phyloP scores from a whole-genome alignment of 805 yeast species.

The Naumovozyma castellii region DNA sequence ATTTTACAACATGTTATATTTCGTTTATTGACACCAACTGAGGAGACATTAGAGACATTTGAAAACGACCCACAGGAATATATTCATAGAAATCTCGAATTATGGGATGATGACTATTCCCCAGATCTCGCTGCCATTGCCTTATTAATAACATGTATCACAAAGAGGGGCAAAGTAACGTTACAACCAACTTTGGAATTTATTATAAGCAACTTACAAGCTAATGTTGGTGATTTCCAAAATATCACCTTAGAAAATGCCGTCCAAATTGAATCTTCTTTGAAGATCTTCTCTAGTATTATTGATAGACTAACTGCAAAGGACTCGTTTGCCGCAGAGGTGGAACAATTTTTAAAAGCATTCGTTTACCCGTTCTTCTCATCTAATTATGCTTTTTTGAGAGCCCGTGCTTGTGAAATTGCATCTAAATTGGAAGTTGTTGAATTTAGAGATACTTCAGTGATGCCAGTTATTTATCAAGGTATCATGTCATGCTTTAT shows the following conservation, averaged over 20 bases:
- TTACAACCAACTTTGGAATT: conserved; percentile 54
- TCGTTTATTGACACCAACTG: conserved; percentile 65
- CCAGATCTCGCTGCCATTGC: conserved; percentile 77
- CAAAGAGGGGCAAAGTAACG: conserved; percentile 52
- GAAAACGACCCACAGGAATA: conserved; percentile 86
- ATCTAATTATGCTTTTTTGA: conserved; percentile 54
- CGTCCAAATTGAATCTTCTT: conserved; percentile 65
- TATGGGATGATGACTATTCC: conserved; percentile 49
- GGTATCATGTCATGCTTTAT: conserved; percentile 38
- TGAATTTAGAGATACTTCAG: conserved; percentile 36
- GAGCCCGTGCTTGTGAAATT: conserved; percentile 65
- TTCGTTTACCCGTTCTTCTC: conserved; percentile 65
- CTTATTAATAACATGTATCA: conserved; percentile 61
- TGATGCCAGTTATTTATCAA: conserved; percentile 33
- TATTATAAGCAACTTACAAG: conserved; percentile 41
- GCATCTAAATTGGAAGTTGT: conserved; percentile 56
- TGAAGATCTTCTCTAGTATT: conserved; percentile 70
- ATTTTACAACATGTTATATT: conserved; percentile 63
- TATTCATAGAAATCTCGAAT: conserved; percentile 60
- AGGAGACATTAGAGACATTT: conserved; percentile 59
- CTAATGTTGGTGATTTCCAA: conserved; percentile 11
- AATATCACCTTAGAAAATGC: conserved; percentile 39
- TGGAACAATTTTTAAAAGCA: conserved; percentile 57
- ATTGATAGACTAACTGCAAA: conserved; percentile 47
- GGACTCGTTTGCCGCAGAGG: conserved; percentile 46